Conservation (phyloP, 305 asterid genomes). For the Striga hermonthica region DNA sequence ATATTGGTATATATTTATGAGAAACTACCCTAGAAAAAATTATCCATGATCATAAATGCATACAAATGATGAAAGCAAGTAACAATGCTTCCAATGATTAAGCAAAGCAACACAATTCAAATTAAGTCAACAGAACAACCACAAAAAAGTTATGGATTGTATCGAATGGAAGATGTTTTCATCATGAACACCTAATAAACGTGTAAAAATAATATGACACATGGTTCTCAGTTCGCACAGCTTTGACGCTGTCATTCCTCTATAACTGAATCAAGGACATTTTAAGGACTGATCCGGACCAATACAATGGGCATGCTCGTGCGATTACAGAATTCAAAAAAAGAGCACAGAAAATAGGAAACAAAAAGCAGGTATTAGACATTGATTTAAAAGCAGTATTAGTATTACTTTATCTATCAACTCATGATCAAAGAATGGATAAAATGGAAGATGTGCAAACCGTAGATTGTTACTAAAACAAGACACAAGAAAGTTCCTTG, state of each 20-base stretch:
- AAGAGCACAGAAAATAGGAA: constrained; percentile 21
- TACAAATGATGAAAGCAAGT: constrained; percentile 6
- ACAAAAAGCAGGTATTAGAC: constrained; percentile 1
- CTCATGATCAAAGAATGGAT: constrained; percentile 27
- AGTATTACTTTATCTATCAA: constrained; percentile 15
- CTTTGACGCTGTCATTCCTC: constrained; percentile 5
- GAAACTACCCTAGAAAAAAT: constrained; percentile 3
- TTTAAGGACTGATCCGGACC: constrained; percentile 2
- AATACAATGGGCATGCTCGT: background rate
- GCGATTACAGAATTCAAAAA: background rate
- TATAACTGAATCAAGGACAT: background rate
- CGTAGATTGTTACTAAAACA: constrained; percentile 10
- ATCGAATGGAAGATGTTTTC: background rate
- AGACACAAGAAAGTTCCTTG: constrained; percentile 18
- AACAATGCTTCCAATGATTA: constrained; percentile 7
- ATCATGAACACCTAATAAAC: constrained; percentile 7
- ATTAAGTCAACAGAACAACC: constrained; percentile 8
- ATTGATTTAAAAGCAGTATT: background rate
- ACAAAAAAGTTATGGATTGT: background rate
- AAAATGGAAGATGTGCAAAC: constrained; percentile 7
- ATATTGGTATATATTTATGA: background rate
- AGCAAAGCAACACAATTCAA: constrained; percentile 10
- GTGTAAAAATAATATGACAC: background rate
- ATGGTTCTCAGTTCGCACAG: constrained; percentile 1
- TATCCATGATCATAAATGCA: background rate